Evolutionary conservation across 2,329 filamentous ascomycete genomes (phyloP), one percentile per base, ranked within the genome.

Genomic region (Zelopaecilomyces penicillatus): DNA sequence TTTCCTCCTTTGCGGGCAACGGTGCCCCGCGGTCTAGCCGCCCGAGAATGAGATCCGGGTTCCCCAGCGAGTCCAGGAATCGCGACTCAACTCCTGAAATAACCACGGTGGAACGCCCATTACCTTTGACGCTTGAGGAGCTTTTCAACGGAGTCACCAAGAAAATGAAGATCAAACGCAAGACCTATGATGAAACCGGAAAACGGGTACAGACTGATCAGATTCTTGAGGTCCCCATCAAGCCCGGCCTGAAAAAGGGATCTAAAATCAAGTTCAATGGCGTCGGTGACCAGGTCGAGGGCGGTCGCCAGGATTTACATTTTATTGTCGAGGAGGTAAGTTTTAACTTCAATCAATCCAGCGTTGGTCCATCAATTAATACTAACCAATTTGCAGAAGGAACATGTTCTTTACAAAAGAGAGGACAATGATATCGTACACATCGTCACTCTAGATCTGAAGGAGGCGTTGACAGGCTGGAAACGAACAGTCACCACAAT

Each of bases 241-340:
- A 96, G 70, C 83, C 88, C 5, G 93, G 93, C 47, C 70, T 97
- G 66, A 96, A 97, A 70, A 90, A 94, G 56, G 93, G 93, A 30
- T 95, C 87, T 59, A 98, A 97, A 75, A 95, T 98, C 67, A 96
- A 96, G 68, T 98, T 95, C 62, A 87, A 86, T 60, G 89, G 91
- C 36, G 90, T 98, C n/a, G 93, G 93, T 8, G 93, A 98, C 65
- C 90, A 97, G 64, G 89, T 95, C 50, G 93, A 97, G 60, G 93
- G 93, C 36, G 91, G 91, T 10, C 87, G 89, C 47, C 93, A 98
- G 65, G 93, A 98, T 65, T 67, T 98, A 42, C 90, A 96, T 64
- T 95, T 98, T 57, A 84, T 98, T 47, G 79, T 98, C 26, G 85
- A 89, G 65, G 91, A 96, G 83, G 88, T 90, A 78, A 73, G 82